Evolutionary conservation across 2,329 filamentous ascomycete genomes (phyloP).

Genomic region (Shiraia bambusicola): DNA sequence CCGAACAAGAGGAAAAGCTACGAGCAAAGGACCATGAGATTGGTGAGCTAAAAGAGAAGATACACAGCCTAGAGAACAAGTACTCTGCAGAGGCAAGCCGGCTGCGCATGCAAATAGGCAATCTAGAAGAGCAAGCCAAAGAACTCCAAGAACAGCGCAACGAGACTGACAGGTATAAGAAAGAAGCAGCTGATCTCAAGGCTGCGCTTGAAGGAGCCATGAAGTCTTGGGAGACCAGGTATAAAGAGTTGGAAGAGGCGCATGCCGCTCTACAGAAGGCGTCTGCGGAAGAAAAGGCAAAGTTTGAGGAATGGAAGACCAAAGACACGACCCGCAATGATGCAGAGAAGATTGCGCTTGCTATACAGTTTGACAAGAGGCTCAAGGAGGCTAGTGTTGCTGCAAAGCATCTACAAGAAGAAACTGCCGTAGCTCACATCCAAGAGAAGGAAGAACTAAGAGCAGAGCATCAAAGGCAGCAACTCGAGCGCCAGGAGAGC

Average conservation of each 20-base stretch:
- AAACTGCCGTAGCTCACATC: constrained; percentile 42
- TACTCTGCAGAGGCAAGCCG: constrained; percentile 54
- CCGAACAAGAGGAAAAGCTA: constrained; percentile 54
- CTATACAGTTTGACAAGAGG: constrained; percentile 44
- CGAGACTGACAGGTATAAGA: constrained; percentile 48
- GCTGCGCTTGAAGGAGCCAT: constrained; percentile 36
- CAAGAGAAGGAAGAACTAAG: constrained; percentile 40
- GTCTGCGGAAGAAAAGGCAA: constrained; percentile 40
- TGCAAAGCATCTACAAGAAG: constrained; percentile 52
- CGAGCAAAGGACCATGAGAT: constrained; percentile 57
- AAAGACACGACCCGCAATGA: constrained; percentile 38
- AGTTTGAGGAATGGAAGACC: constrained; percentile 50
- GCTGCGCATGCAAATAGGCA: constrained; percentile 53
- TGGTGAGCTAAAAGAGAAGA: constrained; percentile 52
- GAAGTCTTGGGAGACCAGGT: constrained; percentile 46
- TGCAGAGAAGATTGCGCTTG: constrained; percentile 43
- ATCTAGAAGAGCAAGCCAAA: constrained; percentile 55
- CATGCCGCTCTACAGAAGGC: constrained; percentile 43
- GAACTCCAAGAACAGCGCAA: constrained; percentile 52
- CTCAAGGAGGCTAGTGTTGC: constrained; percentile 51
- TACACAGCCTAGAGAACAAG: constrained; percentile 52
- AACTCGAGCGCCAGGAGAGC: constrained; percentile 46
- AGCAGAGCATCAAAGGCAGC: constrained; percentile 35
- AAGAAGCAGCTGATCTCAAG: constrained; percentile 37
- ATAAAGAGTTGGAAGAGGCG: constrained; percentile 47